Evolutionary conservation across 2,329 filamentous ascomycete genomes (phyloP).

Genomic region (Calonectria henricotiae): DNA sequence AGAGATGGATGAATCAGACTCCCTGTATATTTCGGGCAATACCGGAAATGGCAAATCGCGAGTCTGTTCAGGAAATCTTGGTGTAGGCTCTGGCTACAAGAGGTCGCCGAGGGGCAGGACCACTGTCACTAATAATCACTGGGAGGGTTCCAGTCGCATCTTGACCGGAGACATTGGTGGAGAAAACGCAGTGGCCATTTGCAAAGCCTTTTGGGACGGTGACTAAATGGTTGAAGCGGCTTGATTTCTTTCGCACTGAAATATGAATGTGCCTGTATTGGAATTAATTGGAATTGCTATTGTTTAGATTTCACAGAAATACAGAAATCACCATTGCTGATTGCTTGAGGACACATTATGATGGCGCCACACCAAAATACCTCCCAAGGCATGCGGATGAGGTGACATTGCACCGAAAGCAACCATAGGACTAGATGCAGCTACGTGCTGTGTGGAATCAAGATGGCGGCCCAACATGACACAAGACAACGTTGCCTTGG

Average conservation of each 20-base stretch:
- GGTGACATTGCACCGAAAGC: neutral
- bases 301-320: neutral
- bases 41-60: too few species aligned
- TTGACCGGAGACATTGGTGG: neutral
- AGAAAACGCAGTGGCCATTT: neutral
- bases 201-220: neutral
- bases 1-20: neutral
- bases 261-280: neutral
- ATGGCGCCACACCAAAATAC: neutral
- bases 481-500: too few species aligned
- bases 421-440: neutral
- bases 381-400: neutral
- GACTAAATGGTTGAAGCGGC: neutral
- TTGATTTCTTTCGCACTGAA: neutral
- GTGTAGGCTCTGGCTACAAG: neutral
- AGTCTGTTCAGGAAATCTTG: neutral
- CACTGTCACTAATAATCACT: neutral
- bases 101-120: neutral
- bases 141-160: neutral
- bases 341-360: neutral
- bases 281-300: neutral
- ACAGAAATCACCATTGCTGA: neutral
- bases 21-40: neutral
- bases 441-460: too few species aligned
- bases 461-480: neutral